Percentiles rank a stretch among this genome's conserved stretches.
Conservation (phyloP, 768 basidiomycete genomes). For the Pholiota microspora region DNA sequence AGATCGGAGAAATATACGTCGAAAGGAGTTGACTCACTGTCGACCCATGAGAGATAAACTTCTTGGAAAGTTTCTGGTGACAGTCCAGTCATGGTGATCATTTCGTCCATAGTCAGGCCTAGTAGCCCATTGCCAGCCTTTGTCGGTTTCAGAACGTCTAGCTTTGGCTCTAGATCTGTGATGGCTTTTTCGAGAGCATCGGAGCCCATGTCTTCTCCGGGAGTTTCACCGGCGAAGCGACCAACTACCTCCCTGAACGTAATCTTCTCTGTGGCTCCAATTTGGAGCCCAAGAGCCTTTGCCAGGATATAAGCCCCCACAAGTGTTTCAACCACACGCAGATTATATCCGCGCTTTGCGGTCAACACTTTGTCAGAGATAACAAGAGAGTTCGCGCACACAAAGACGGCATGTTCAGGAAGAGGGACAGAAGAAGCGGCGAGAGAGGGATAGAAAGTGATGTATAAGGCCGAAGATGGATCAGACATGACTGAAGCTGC, state of each 20-base stretch:
- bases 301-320: constrained; percentile 76
- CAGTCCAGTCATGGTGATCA: constrained; percentile 67
- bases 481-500: constrained; percentile 82
- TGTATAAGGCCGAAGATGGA: constrained; percentile 69
- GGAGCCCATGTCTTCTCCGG: constrained; percentile 43
- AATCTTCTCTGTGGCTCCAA: constrained; percentile 47
- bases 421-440: constrained; percentile 66
- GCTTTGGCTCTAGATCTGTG: constrained; percentile 41
- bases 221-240: constrained; percentile 46
- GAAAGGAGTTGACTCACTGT: constrained; percentile 46
- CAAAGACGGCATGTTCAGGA: constrained; percentile 55
- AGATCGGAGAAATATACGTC: constrained; percentile 4
- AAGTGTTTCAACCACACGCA: constrained; percentile 90
- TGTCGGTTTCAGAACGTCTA: constrained; percentile 52
- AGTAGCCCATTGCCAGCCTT: constrained; percentile 37
- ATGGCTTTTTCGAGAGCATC: constrained; percentile 46
- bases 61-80: constrained; percentile 52
- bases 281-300: constrained; percentile 47
- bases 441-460: constrained; percentile 79
- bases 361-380: constrained; percentile 77
- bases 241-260: constrained; percentile 70
- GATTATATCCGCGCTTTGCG: constrained; percentile 79
- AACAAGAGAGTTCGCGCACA: constrained; percentile 82
- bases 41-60: constrained; percentile 76
- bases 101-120: constrained; percentile 72